phyloP scores from a whole-genome alignment of 2,329 filamentous ascomycete genomes.

The Penicillium capsulatum region DNA sequence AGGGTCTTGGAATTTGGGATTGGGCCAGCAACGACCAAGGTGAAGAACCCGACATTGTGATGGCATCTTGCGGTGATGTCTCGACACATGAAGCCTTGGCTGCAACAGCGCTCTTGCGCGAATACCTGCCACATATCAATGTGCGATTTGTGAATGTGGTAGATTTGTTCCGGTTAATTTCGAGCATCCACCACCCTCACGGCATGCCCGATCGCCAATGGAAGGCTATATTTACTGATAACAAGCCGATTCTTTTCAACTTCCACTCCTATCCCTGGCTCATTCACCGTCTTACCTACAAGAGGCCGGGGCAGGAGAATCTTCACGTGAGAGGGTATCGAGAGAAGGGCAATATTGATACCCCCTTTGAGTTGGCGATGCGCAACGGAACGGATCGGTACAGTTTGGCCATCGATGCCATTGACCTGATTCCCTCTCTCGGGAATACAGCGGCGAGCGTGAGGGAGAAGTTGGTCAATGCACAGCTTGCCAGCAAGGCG shows the following conservation, averaged over 20 bases:
- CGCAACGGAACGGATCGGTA: constrained; percentile 74
- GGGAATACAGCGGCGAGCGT: constrained; percentile 60
- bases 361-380: constrained; percentile 72
- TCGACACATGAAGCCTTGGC: constrained; percentile 70
- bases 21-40: constrained; percentile 69
- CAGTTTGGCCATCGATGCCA: constrained; percentile 70
- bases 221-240: constrained; percentile 64
- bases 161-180: constrained; percentile 75
- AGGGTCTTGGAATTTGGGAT: constrained; percentile 73
- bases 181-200: constrained; percentile 66
- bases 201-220: constrained; percentile 65
- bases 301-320: constrained; percentile 63
- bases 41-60: constrained; percentile 66
- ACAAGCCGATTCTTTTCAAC: constrained; percentile 74
- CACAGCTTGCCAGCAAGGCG: constrained; percentile 60
- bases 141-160: constrained; percentile 77
- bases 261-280: constrained; percentile 82
- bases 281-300: constrained; percentile 71
- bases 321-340: constrained; percentile 73
- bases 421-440: constrained; percentile 62
- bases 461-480: constrained; percentile 60
- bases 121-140: constrained; percentile 66
- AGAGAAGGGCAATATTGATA: constrained; percentile 82
- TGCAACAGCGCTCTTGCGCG: constrained; percentile 68
- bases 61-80: constrained; percentile 72